Evolutionary conservation across 768 basidiomycete species (phyloP).

Genomic region (Termitomyces sp.): DNA sequence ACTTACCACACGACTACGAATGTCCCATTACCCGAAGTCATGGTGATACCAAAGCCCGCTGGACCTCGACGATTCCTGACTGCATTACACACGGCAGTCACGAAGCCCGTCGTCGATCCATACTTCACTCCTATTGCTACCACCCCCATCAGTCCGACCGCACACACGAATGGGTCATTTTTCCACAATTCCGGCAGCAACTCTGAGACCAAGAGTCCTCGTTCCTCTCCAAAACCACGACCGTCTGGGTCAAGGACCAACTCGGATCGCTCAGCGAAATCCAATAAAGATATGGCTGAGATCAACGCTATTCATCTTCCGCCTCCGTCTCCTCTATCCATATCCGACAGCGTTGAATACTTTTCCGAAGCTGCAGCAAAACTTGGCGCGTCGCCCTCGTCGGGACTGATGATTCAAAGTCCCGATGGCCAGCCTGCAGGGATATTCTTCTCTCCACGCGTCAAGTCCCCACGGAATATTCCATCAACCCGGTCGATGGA

Average conservation of each 20-base stretch:
- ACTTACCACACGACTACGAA: conserved; percentile 39
- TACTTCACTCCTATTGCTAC: conserved; percentile 95
- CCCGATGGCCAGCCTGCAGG: conserved; percentile 94
- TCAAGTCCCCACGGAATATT: conserved; percentile 33
- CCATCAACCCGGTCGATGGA: conserved; percentile 42
- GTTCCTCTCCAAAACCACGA: conserved; percentile 41
- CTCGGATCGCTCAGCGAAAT: conserved; percentile 61
- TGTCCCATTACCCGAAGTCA: conserved; percentile 74
- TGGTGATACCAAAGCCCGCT: conserved; percentile 96
- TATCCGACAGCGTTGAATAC: conserved; percentile 74
- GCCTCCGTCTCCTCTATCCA: conserved; percentile 32
- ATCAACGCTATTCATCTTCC: conserved; percentile 29
- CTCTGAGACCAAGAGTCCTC: conserved; percentile 25
- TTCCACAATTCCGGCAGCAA: conserved; percentile 32
- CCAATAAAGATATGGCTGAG: conserved; percentile 27
- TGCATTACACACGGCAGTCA: conserved; percentile 86
- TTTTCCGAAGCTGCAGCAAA: conserved; percentile 68
- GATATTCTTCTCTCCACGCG: conserved; percentile 88
- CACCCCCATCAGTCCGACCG: conserved; percentile 76
- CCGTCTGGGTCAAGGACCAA: conserved; percentile 52
- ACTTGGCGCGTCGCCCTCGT: conserved; percentile 73
- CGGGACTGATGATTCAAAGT: conserved; percentile 87
- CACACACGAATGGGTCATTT: conserved; percentile 38
- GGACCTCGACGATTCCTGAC: conserved; percentile 93
- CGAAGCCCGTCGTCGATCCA: conserved; percentile 84